These are phyloP conservation scores for Petasospora rhodanensis DNA, from an alignment of 1,139 yeast species.

Conservation along the genomic window DNA sequence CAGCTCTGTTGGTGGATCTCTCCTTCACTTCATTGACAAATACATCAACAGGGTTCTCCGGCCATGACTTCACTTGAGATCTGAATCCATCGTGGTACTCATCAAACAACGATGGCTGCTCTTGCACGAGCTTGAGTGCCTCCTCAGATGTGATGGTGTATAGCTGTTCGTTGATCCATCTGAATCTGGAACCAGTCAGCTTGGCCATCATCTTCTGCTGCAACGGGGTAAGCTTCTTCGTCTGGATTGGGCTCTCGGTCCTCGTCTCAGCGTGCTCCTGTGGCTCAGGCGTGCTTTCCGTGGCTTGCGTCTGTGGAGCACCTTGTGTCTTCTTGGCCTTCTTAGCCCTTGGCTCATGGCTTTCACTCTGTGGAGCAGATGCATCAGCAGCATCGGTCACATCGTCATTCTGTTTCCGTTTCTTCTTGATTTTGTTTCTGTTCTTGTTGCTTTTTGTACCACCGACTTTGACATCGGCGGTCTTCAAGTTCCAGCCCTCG, in stretches of 20 bases:
- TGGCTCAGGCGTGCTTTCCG: no score
- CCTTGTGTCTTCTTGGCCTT: constrained; percentile 6
- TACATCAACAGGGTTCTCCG: constrained; percentile 92
- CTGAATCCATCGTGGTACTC: constrained; percentile 95
- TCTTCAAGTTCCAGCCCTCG: constrained; percentile 74
- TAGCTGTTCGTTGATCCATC: constrained; percentile 96
- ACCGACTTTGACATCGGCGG: constrained; percentile 15
- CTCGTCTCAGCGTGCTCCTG: no score
- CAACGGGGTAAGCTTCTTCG: constrained; percentile 67
- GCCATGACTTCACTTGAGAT: constrained; percentile 95
- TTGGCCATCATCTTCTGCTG: constrained; percentile 96
- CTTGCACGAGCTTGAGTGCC: constrained; percentile 67
- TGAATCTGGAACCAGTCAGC: constrained; percentile 86
- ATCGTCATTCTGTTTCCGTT: constrained; percentile 16
- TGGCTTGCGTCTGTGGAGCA: not conserved
- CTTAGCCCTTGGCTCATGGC: constrained; percentile 10
- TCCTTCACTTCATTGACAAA: constrained; percentile 68
- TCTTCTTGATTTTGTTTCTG: constrained; percentile 30
- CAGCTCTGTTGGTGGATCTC: constrained; percentile 59
- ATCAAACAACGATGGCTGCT: constrained; percentile 85
- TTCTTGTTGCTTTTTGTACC: constrained; percentile 28
- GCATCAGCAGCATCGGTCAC: not conserved
- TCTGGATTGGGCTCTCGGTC: constrained; percentile 16
- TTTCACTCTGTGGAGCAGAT: no score
- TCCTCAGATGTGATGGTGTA: constrained; percentile 78